A percentile compares a stretch with the other conserved stretches of the same genome.
Conservation (phyloP, 371 early-diverging fungal species). For the Coemansia sp. region DNA sequence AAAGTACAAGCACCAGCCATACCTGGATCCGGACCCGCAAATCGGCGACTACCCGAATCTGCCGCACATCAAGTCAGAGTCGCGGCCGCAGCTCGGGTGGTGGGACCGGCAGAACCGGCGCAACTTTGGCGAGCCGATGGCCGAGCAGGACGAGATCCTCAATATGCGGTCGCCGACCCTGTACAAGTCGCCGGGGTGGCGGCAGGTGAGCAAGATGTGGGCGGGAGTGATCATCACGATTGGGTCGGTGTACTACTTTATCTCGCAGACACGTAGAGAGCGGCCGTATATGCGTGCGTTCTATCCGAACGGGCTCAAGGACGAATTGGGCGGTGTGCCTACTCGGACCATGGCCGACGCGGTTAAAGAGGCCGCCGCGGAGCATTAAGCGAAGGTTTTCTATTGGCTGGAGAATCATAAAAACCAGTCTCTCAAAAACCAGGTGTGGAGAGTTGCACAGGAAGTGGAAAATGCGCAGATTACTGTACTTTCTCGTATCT, state of each 20-base stretch:
- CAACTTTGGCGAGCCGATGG: slow-evolving; percentile 52
- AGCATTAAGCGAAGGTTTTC: background rate
- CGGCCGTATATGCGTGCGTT: slow-evolving; percentile 45
- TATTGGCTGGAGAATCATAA: no score
- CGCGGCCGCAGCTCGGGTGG: slow-evolving; percentile 51
- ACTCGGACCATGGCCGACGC: slow-evolving; percentile 43
- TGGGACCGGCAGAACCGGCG: slow-evolving; percentile 53
- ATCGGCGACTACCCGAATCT: slow-evolving; percentile 53
- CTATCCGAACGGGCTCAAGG: slow-evolving; percentile 51
- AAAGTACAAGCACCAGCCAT: slow-evolving; percentile 42
- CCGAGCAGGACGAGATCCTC: slow-evolving; percentile 51
- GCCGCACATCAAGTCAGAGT: slow-evolving; percentile 45
- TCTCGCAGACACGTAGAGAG: slow-evolving; percentile 29
- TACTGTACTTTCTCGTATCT: no score
- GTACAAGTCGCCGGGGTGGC: slow-evolving; percentile 48
- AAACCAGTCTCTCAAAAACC: no score
- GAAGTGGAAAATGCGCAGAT: no score
- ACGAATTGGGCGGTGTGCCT: slow-evolving; percentile 42
- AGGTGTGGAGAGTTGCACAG: no score
- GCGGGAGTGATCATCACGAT: slow-evolving; percentile 36
- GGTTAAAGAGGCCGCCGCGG: slow-evolving; percentile 28
- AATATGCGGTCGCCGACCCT: slow-evolving; percentile 49
- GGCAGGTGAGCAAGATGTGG: slow-evolving; percentile 47
- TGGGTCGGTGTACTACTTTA: slow-evolving; percentile 41
- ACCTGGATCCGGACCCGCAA: slow-evolving; percentile 53